phyloP scores from a whole-genome alignment of 2,329 filamentous ascomycete species.

The Penicillium crustosum region DNA sequence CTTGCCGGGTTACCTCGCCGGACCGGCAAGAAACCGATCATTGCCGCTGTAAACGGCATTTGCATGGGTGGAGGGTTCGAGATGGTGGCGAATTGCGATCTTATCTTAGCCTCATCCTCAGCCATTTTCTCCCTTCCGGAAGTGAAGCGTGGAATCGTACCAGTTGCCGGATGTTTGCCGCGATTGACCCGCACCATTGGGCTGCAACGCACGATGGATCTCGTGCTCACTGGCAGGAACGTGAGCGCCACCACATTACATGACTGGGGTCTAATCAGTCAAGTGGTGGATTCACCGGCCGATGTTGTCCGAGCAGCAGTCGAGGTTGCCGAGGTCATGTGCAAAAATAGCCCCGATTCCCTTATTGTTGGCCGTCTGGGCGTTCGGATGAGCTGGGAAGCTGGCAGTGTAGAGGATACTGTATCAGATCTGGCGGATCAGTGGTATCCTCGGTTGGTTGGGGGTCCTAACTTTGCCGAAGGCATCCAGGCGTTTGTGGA shows the following conservation, averaged over 20 bases:
- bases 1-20: slow-evolving; percentile 68
- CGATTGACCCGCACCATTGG: slow-evolving; percentile 66
- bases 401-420: slow-evolving; percentile 61
- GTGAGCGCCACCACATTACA: slow-evolving; percentile 61
- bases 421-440: slow-evolving; percentile 58
- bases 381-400: slow-evolving; percentile 69
- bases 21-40: slow-evolving; percentile 69
- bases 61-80: slow-evolving; percentile 76
- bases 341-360: slow-evolving; percentile 68
- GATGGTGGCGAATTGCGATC: slow-evolving; percentile 71
- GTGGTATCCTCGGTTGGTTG: slow-evolving; percentile 60
- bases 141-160: slow-evolving; percentile 68
- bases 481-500: slow-evolving; percentile 73
- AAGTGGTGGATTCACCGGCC: slow-evolving; percentile 50
- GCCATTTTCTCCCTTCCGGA: slow-evolving; percentile 71
- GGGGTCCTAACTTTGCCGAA: slow-evolving; percentile 69
- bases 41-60: slow-evolving; percentile 74
- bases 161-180: slow-evolving; percentile 69
- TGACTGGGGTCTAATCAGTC: slow-evolving; percentile 70
- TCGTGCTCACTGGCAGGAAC: slow-evolving; percentile 64
- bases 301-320: slow-evolving; percentile 48
- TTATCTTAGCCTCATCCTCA: slow-evolving; percentile 53
- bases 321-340: slow-evolving; percentile 59
- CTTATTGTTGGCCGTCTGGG: slow-evolving; percentile 70
- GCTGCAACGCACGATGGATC: slow-evolving; percentile 67